These are phyloP conservation scores for Podospora comata DNA, from an alignment of 495 filamentous ascomycete genomes.

Conservation along the genomic window DNA sequence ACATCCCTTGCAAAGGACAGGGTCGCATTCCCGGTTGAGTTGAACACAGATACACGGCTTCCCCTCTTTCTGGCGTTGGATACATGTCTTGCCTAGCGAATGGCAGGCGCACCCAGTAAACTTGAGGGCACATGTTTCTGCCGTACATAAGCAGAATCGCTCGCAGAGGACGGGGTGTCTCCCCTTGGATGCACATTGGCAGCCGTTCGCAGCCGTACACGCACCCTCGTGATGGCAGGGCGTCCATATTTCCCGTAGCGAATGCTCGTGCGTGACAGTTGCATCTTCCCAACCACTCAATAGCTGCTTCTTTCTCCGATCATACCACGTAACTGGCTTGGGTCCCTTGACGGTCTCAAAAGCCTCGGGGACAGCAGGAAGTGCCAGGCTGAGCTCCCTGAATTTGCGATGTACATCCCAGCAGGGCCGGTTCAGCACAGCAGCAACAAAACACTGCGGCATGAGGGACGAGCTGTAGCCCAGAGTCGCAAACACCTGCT, in stretches of 20 bases:
- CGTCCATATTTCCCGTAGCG: slow-evolving; percentile 37
- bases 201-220: slow-evolving; percentile 45
- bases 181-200: slow-evolving; percentile 51
- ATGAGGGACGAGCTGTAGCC: slow-evolving; percentile 34
- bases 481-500: slow-evolving; percentile 36
- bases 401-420: slow-evolving; percentile 51
- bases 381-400: slow-evolving; percentile 35
- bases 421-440: slow-evolving; percentile 45
- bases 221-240: slow-evolving; percentile 49
- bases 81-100: slow-evolving; percentile 49
- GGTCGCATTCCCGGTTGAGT: slow-evolving; percentile 68
- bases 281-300: slow-evolving; percentile 48
- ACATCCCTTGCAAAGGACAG: slow-evolving; percentile 62
- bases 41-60: slow-evolving; percentile 55
- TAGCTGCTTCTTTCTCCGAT: slow-evolving; percentile 46
- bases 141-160: slow-evolving; percentile 60
- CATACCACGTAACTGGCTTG: slow-evolving; percentile 45
- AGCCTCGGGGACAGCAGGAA: slow-evolving; percentile 26
- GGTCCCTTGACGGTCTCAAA: slow-evolving; percentile 27
- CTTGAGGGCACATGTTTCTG: slow-evolving; percentile 55
- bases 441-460: slow-evolving; percentile 42
- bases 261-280: slow-evolving; percentile 45
- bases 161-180: slow-evolving; percentile 56
- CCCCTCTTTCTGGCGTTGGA: slow-evolving; percentile 45
- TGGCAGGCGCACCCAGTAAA: slow-evolving; percentile 66